These are phyloP conservation scores for Aspergillus sp. DNA, from an alignment of 2,329 filamentous ascomycete species.

Conservation along the genomic window DNA sequence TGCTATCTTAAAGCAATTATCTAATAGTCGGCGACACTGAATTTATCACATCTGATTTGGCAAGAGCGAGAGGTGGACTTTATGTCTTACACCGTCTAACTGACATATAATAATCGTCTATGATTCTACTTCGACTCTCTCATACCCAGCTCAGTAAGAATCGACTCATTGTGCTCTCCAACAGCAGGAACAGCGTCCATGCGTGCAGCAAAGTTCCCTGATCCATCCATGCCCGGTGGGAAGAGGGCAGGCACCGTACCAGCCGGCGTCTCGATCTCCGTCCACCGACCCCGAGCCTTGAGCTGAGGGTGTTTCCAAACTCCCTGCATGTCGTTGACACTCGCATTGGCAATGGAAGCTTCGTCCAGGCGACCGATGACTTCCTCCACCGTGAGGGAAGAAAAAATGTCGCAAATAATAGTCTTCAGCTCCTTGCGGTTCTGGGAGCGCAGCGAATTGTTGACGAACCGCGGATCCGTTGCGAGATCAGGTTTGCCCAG, in stretches of 20 bases:
- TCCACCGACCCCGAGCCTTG: slow-evolving; percentile 51
- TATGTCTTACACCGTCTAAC: neutral
- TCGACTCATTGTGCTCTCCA: slow-evolving; percentile 51
- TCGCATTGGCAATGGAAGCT: slow-evolving; percentile 55
- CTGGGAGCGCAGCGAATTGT: slow-evolving; percentile 45
- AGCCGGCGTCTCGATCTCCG: slow-evolving; percentile 47
- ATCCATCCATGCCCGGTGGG: slow-evolving; percentile 45
- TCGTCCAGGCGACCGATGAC: slow-evolving; percentile 45
- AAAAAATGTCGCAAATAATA: slow-evolving; percentile 48
- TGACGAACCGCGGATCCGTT: slow-evolving; percentile 47
- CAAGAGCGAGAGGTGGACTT: too few relatives aligned
- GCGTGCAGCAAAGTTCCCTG: slow-evolving; percentile 21
- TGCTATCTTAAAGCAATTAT: too few relatives aligned
- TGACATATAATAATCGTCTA: neutral
- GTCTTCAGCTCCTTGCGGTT: slow-evolving; percentile 47
- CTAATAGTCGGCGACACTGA: too few relatives aligned
- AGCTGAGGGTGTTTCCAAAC: slow-evolving; percentile 57
- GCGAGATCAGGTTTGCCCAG: slow-evolving; percentile 43
- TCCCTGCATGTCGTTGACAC: slow-evolving; percentile 54
- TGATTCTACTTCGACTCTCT: neutral
- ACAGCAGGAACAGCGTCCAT: slow-evolving; percentile 45
- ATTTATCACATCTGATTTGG: too few relatives aligned
- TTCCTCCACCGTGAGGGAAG: slow-evolving; percentile 36
- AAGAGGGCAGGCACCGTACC: slow-evolving; percentile 50
- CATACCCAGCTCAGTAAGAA: slow-evolving; percentile 46